Evolutionary conservation across 1,284 basidiomycete species (phyloP), one percentile per base, ranked within the genome.

Genomic region (Rhodotorula mucilaginosa): DNA sequence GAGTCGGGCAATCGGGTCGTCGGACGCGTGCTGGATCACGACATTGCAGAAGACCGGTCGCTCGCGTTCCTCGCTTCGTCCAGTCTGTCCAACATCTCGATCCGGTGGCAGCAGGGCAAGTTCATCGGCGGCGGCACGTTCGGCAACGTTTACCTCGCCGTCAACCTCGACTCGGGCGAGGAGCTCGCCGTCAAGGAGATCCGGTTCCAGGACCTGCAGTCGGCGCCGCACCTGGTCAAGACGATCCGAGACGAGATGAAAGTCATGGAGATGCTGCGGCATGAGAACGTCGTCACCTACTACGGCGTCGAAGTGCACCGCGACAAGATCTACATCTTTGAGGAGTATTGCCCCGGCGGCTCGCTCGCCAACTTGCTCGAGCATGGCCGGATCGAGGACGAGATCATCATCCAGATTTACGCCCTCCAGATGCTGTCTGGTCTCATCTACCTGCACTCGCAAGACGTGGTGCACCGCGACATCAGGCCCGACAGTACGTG

Each of bases 111-210:
- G 82, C 97, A 99, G 82, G 95, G 96, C 48, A 89, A 91, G 67
- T 98, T 97, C 82, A 97, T 99, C 78, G 97, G 97, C 63, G 90
- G 94, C 48, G 97, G 97, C 31, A 96, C 97, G 15, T 98, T 97
- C 80, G 95, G 95, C 29, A 93, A 90, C 18, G 97, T 99, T n/a
- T 99, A 99, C 81, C 87, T 93, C 57, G 97, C 95, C 29, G 92
- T 99, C 82, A 99, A 99, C 80, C 86, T 99, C 70, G 97, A 99
- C 80, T 91, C 93, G 2, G 94, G 96, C 63, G 91, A 92, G 51
- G 88, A 98, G 69, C 98, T 99, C 94, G 97, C 97, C 6, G 97
- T 99, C 79, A 99, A 99, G 83, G 97, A 99, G 84, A 96, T 99
- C 81, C 92, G 95, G 71, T 97, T 97, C 81, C 94, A 97, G 80